Base-by-base conservation (phyloP, 257 asterid species). In the Ajuga chamaepitys region DNA sequence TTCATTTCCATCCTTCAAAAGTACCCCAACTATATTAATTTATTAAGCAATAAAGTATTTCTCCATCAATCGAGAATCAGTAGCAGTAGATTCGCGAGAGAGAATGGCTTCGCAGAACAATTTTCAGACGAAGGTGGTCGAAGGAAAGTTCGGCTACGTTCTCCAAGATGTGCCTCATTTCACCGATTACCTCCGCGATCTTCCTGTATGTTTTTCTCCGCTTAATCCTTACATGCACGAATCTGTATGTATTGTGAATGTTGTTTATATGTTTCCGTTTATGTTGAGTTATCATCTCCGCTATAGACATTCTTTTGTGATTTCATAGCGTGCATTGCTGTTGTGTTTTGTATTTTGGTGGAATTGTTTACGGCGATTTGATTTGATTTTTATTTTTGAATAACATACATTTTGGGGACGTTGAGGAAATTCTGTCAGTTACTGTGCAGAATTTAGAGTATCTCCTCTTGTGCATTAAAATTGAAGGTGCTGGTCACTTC, bases 131-230 rank as follows among this genome's bases (percentile, higher is more conserved):
- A 85, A 85, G 79, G 89, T 78, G 74, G 80, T 71, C 54, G 40
- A 65, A 37, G 94, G 94, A 54, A 80, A 79, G 18, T 70, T 47
- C 18, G 93, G 93, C 2, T 86, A 81, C 61, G 84, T 83, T 7
- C 89, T 86, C 61, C 83, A 86, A 67, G 94, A 86, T 67, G 87
- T 86, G 69, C 94, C 94, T 66, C 94, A 86, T 66, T 73, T 86
- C 77, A 50, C 74, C 71, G 94, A 86, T 71, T 86, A 83, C 84
- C 73, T 86, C 65, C 74, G 84, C 64, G 66, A 83, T 81, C 80
- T 85, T 58, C 76, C 84, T 17, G 93, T 85, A 78, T 4, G 79
- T 37, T 30, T 30, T 53, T 24, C 13, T 7, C 9, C 12, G 9
- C 17, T 38, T 5, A 17, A 9, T 53, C 44, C 58, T 13, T 64